Conservation (phyloP, 2,329 filamentous ascomycete genomes). For the Trichoderma simmonsii region DNA sequence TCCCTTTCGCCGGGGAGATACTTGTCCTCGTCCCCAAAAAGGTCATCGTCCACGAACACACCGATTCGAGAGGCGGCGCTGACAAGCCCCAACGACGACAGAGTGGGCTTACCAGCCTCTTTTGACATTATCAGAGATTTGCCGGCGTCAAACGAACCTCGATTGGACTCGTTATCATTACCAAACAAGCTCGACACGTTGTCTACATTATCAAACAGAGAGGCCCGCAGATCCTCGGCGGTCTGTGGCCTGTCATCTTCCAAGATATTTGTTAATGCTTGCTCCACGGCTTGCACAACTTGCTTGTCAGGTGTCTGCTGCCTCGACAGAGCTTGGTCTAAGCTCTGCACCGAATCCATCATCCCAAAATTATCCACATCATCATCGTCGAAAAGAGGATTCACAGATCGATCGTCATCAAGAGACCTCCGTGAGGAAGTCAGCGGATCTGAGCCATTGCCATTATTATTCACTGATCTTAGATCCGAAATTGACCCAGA, state of each 20-base stretch:
- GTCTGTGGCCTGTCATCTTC: constrained; percentile 67
- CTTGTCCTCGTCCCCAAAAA: constrained; percentile 86
- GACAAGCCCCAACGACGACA: constrained; percentile 87
- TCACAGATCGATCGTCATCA: constrained; percentile 52
- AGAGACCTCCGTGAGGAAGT: constrained; percentile 60
- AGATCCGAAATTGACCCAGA: constrained; percentile 50
- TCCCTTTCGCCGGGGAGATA: constrained; percentile 84
- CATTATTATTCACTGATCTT: constrained; percentile 36
- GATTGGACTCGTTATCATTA: constrained; percentile 58
- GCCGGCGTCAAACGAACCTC: constrained; percentile 58
- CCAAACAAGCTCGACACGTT: constrained; percentile 48
- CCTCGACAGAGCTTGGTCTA: constrained; percentile 63
- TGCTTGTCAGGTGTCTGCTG: constrained; percentile 65
- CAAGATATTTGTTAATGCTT: constrained; percentile 88
- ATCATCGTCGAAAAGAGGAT: constrained; percentile 76
- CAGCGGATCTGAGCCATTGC: constrained; percentile 40
- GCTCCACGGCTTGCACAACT: constrained; percentile 89
- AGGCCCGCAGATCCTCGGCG: constrained; percentile 61
- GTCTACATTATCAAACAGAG: constrained; percentile 54
- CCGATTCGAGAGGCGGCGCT: constrained; percentile 83
- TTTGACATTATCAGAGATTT: constrained; percentile 36
- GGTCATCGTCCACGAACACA: constrained; percentile 89
- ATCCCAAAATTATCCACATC: constrained; percentile 69
- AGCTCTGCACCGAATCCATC: constrained; percentile 69
- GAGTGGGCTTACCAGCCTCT: constrained; percentile 70